Conservation (phyloP, 805 yeast species). For the Wickerhamiella kazuoi region DNA sequence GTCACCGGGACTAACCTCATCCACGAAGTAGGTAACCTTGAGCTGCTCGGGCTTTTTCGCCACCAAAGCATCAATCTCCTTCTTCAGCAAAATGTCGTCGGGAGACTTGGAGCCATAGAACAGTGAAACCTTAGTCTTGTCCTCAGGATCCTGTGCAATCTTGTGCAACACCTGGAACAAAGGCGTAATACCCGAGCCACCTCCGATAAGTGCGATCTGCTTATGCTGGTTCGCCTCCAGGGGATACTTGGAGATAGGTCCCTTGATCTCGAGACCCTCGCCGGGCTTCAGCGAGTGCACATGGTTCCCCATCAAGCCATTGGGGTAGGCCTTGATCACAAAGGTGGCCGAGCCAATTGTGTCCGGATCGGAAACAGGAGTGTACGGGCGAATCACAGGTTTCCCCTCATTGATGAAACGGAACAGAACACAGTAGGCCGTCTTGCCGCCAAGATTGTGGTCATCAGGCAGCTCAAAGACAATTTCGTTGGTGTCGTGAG, state of each 20-base stretch:
- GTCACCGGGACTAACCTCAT: slow-evolving; percentile 24
- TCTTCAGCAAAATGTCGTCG: slow-evolving; percentile 64
- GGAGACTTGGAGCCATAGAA: slow-evolving; percentile 64
- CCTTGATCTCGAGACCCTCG: slow-evolving; percentile 81
- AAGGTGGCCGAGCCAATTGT: slow-evolving; percentile 61
- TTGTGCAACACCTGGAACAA: slow-evolving; percentile 71
- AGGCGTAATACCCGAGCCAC: slow-evolving; percentile 96
- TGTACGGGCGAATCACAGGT: slow-evolving; percentile 65
- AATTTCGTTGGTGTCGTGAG: slow-evolving; percentile 37
- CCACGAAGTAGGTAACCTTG: slow-evolving; percentile 62
- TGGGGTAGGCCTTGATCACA: slow-evolving; percentile 67
- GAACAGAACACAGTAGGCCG: slow-evolving; percentile 67
- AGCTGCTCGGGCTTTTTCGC: slow-evolving; percentile 60
- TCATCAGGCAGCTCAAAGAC: slow-evolving; percentile 56
- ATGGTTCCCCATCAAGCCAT: slow-evolving; percentile 71
- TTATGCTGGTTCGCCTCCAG: slow-evolving; percentile 77
- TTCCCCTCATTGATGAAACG: slow-evolving; percentile 71
- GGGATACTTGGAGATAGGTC: slow-evolving; percentile 82
- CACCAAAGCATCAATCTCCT: slow-evolving; percentile 56
- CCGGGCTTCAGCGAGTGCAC: slow-evolving; percentile 49
- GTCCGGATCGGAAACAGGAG: slow-evolving; percentile 63
- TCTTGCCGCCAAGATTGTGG: slow-evolving; percentile 53
- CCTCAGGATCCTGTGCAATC: slow-evolving; percentile 61
- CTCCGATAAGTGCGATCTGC: slow-evolving; percentile 71
- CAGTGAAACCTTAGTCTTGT: slow-evolving; percentile 74